phyloP scores from a whole-genome alignment of 768 basidiomycete genomes.

The Punctularia strigosozonata region DNA sequence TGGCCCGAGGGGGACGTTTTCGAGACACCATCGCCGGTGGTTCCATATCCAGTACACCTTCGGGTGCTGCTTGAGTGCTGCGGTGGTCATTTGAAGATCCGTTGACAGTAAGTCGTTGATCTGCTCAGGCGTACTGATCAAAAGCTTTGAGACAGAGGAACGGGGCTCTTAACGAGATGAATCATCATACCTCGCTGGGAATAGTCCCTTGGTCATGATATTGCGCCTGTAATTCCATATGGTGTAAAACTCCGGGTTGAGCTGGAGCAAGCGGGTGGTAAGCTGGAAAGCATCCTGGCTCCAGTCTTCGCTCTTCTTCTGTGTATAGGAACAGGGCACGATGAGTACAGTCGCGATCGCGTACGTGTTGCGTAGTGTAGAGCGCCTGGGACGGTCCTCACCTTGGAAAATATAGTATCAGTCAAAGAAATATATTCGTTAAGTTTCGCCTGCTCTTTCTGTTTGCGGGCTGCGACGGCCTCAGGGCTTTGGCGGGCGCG shows the following conservation, averaged over 20 bases:
- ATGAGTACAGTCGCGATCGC: constrained; percentile 6
- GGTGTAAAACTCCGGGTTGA: constrained; percentile 95
- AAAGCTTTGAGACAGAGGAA: constrained; percentile 8
- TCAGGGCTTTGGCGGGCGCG: constrained; percentile 46
- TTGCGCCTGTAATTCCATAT: constrained; percentile 89
- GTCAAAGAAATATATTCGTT: constrained; percentile 61
- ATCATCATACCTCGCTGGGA: constrained; percentile 44
- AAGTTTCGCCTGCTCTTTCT: constrained; percentile 67
- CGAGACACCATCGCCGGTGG: constrained; percentile 91
- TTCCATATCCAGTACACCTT: constrained; percentile 99
- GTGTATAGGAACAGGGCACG: constrained; percentile 2
- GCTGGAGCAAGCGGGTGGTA: constrained; percentile 63
- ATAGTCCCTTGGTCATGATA: constrained; percentile 64
- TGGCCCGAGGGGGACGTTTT: constrained; percentile 72
- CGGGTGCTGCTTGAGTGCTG: constrained; percentile 72
- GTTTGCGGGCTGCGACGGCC: constrained; percentile 51
- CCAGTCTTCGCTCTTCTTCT: constrained; percentile 68
- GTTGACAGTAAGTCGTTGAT: constrained; percentile 51
- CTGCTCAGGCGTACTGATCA: constrained; percentile 42
- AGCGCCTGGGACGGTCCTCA: constrained; percentile 20
- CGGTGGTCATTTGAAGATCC: constrained; percentile 75
- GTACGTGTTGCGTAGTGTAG: background rate
- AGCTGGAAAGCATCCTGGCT: constrained; percentile 63
- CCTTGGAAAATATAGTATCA: constrained; percentile 51
- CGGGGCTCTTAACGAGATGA: background rate